Evolutionary conservation across 352 stramenopile species (phyloP).

Genomic region (Phytophthora sojae): DNA sequence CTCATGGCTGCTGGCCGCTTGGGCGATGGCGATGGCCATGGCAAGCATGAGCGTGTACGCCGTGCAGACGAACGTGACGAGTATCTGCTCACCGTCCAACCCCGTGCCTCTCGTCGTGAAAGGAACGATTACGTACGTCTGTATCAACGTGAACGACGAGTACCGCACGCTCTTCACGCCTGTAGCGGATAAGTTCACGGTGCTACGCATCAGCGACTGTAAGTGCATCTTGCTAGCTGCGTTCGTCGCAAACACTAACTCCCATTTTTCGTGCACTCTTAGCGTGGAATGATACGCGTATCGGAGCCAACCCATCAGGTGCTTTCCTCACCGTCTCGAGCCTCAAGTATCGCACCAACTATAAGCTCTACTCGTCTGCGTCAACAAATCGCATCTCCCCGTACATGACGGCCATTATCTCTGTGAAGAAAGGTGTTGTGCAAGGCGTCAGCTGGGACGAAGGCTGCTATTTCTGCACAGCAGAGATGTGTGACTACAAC

Average conservation of each 20-base stretch:
- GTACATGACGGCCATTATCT: constrained; percentile 83
- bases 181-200: constrained; percentile 78
- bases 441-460: constrained; percentile 87
- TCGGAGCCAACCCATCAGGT: constrained; percentile 53
- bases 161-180: constrained; percentile 83
- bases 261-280: neutral
- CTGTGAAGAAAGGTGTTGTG: constrained; percentile 78
- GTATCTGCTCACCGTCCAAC: constrained; percentile 65
- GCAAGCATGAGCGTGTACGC: constrained; percentile 20
- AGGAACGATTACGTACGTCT: constrained; percentile 72
- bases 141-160: constrained; percentile 80
- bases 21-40: constrained; percentile 2
- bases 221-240: constrained; percentile 22
- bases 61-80: constrained; percentile 63
- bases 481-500: constrained; percentile 70
- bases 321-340: constrained; percentile 79
- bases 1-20: constrained; percentile 21
- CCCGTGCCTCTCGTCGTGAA: constrained; percentile 62
- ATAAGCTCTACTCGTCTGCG: constrained; percentile 77
- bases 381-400: constrained; percentile 58
- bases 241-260: constrained; percentile 3
- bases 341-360: constrained; percentile 65
- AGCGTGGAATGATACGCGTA: constrained; percentile 79
- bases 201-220: constrained; percentile 80
- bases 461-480: constrained; percentile 78